A percentile compares a stretch with the other conserved stretches of the same genome.
These are phyloP conservation scores for Pharnaceum exiguum DNA, from an alignment of 148 eudicot species.

Conservation along the genomic window DNA sequence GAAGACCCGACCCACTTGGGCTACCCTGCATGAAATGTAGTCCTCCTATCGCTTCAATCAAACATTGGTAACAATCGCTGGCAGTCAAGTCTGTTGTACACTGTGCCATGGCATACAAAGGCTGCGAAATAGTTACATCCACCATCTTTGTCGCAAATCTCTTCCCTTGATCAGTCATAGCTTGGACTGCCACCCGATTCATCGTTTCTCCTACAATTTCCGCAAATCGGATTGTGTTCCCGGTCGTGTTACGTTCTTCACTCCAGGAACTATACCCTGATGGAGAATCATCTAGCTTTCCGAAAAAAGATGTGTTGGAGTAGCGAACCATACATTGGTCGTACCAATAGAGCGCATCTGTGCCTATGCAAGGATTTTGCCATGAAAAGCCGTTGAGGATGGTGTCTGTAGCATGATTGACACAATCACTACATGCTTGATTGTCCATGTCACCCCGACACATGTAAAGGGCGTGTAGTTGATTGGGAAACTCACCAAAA, in stretches of 20 bases:
- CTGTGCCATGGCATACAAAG: neutral
- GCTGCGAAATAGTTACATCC: neutral
- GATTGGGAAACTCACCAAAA: neutral
- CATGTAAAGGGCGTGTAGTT: neutral
- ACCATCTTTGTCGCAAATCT: neutral
- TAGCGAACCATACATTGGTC: neutral
- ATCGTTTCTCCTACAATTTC: neutral
- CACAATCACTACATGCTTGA: slow-evolving; percentile 1
- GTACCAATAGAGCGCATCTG: neutral
- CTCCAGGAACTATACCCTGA: neutral
- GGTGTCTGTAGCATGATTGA: neutral
- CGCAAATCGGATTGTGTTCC: neutral
- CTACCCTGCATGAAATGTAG: neutral
- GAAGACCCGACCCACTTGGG: neutral
- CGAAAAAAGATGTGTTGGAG: neutral
- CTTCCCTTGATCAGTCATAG: neutral
- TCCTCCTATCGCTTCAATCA: neutral
- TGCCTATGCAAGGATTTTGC: neutral
- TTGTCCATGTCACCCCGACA: neutral
- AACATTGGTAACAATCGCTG: neutral
- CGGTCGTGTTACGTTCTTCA: neutral
- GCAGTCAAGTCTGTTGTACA: slow-evolving; percentile 5
- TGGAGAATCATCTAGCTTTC: neutral
- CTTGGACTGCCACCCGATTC: neutral
- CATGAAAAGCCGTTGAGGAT: neutral